Base-by-base conservation (phyloP, 2,329 filamentous ascomycete genomes). In the Calonectria pauciramosa region DNA sequence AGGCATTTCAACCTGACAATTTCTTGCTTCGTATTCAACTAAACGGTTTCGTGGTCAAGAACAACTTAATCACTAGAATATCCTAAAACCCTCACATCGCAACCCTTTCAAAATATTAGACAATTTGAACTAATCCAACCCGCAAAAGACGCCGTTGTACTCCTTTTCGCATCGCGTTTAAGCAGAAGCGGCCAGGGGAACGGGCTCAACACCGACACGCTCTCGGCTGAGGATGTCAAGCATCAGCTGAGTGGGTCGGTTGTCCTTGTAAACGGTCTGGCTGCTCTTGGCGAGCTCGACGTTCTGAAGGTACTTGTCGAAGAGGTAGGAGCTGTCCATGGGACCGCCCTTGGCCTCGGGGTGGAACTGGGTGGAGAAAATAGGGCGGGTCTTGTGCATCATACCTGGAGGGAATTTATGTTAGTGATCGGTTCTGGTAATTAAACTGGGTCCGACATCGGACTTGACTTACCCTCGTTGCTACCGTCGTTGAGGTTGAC, bases 291-390 rank as follows among this genome's bases (percentile, higher is more conserved):
- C 98, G 83, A 94, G 91, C 85, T 93, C 90, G 44, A 99, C 96
- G 82, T 94, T 96, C 85, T 98, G 93, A 59, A 99, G 89, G 88
- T 99, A 99, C 89, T 95, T 95, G 87, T 99, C 97, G 83, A 99
- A 99, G 74, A 99, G 91, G 87, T 98, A 99, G 2, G 95, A 93
- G 77, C 95, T 97, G 89, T 99, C 97, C 87, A 98, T 94, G 70
- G 97, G 97, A 70, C 97, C 97, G 75, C 97, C 97, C 90, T 98
- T 98, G 80, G 97, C 97, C 88, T 99, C 97, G 20, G 97, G 97
- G 85, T 99, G 97, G 93, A 99, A 99, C 87, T 99, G 97, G 30
- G 96, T 98, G 77, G 95, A 96, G 91, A 99, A 99, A 85, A 99
- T 99, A 76, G 97, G 97, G 44, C 96, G 95, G 73, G 94, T 94